These are phyloP conservation scores for Dictyophora rubrovolvata DNA, from an alignment of 768 basidiomycete genomes.

Conservation along the genomic window DNA sequence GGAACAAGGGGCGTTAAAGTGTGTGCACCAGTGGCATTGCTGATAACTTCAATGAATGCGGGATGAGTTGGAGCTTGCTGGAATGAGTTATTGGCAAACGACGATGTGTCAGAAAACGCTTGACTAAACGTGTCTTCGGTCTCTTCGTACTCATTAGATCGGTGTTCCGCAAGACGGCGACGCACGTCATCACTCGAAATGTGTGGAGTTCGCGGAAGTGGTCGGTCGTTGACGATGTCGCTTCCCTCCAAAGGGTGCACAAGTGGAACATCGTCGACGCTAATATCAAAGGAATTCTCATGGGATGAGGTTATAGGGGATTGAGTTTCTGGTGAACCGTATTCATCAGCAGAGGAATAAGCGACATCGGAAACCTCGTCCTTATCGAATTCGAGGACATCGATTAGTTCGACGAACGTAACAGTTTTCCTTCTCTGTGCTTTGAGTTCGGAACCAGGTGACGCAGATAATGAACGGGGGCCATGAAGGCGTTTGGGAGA, in stretches of 20 bases:
- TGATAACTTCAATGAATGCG: neutral
- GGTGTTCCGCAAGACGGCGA: conserved; percentile 10
- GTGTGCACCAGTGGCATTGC: neutral
- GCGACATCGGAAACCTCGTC: conserved; percentile 32
- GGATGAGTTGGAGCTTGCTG: neutral
- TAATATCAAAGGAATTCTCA: conserved; percentile 4
- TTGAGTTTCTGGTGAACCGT: conserved; percentile 14
- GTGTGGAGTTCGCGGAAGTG: conserved; percentile 4
- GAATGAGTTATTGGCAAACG: neutral
- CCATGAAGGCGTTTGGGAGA: conserved; percentile 61
- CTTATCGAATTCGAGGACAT: conserved; percentile 71
- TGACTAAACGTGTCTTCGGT: neutral
- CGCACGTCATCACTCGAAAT: conserved; percentile 13
- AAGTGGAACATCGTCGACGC: neutral
- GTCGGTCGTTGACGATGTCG: neutral
- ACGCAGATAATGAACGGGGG: conserved; percentile 38
- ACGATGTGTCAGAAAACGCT: neutral
- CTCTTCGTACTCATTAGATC: neutral
- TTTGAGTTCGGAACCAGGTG: conserved; percentile 17
- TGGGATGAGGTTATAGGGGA: conserved; percentile 10
- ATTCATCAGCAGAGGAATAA: conserved; percentile 9
- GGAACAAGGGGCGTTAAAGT: neutral
- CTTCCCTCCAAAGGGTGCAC: neutral
- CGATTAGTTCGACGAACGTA: conserved; percentile 68
- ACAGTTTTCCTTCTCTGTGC: conserved; percentile 66